phyloP scores from a whole-genome alignment of 345 rosid species.

The Bretschneidera sinensis region DNA sequence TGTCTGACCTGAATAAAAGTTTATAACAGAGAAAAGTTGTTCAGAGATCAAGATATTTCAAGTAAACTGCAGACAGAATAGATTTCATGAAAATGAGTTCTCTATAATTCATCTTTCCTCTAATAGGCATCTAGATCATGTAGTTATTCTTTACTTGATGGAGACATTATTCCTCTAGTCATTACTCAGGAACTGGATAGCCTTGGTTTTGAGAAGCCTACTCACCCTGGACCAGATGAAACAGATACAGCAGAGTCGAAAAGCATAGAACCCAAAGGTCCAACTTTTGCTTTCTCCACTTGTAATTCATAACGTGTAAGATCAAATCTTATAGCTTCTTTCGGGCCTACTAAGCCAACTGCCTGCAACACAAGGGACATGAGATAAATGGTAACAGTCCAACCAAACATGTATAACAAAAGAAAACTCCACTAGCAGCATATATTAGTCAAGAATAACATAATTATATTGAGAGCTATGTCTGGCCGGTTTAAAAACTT shows the following conservation, averaged over 20 bases:
- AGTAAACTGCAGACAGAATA: background rate
- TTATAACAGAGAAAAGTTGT: slow-evolving; percentile 8
- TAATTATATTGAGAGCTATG: background rate
- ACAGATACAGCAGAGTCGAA: slow-evolving; percentile 88
- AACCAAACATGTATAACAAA: too few relatives aligned
- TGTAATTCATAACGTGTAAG: slow-evolving; percentile 49
- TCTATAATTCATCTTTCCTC: too few relatives aligned
- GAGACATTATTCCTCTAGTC: too few relatives aligned
- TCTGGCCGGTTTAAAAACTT: too few relatives aligned
- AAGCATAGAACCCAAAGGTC: slow-evolving; percentile 73
- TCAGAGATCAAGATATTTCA: background rate
- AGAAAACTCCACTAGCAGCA: too few relatives aligned
- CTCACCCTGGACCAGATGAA: slow-evolving; percentile 69
- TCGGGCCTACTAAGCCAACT: slow-evolving; percentile 44
- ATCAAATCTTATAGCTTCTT: slow-evolving; percentile 61
- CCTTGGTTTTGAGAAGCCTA: slow-evolving; percentile 27
- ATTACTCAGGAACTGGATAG: background rate
- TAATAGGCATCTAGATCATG: too few relatives aligned
- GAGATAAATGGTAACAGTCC: slow-evolving; percentile 12
- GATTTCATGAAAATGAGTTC: too few relatives aligned
- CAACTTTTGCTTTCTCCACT: slow-evolving; percentile 85
- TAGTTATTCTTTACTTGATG: too few relatives aligned
- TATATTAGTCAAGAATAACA: too few relatives aligned
- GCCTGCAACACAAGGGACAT: slow-evolving; percentile 43
- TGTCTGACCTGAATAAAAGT: slow-evolving; percentile 48